Evolutionary conservation across 2,329 filamentous ascomycete species (phyloP), one percentile per base, ranked within the genome.

Genomic region (Aspergillus arachidicola): DNA sequence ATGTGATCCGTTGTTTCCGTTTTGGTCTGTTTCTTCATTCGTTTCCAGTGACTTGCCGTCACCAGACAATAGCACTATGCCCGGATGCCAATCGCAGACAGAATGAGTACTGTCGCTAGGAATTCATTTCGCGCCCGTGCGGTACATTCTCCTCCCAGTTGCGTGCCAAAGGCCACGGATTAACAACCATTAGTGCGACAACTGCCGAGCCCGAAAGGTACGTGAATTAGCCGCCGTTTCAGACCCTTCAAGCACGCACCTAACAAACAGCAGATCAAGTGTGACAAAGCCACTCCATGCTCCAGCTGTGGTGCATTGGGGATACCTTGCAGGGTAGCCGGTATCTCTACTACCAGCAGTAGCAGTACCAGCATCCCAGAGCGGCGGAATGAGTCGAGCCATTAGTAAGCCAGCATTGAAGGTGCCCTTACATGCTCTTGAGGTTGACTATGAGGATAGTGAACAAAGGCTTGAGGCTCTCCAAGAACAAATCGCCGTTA

Each of bases 141-240:
- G 45, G 69, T 72, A 69, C 23, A 67, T 56, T 32, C 53, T n/a
- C 45, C 36, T 26, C 28, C 30, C 28, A 26, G 28, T 14, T 30
- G 23, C 3, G n/a, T 14, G 6, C 21, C 16, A 4, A 34, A 32
- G 21, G 14, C 21, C 28, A 50, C 34, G 43, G 36, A 56, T 19
- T 59, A 12, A 63, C 38, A 30, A 4, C 11, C 3, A 28, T 28
- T 21, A 73, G 71, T 73, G 71, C 32, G 71, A 73, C 41, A 73
- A 73, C 61, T 73, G 71, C 60, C 70, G 71, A 50, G 48, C 68
- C 28, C 66, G 71, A 48, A 73, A 73, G 69, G 71, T 73, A 65
- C 10, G 30, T 28, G 43, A 11, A 23, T 61, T 30, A 19, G 6
- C 16, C 11, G 11, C n/a, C n/a, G 3, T 38, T 12, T 19, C 11